phyloP scores from a whole-genome alignment of 257 asterid species.

The Fraxinus quadrangulata region DNA sequence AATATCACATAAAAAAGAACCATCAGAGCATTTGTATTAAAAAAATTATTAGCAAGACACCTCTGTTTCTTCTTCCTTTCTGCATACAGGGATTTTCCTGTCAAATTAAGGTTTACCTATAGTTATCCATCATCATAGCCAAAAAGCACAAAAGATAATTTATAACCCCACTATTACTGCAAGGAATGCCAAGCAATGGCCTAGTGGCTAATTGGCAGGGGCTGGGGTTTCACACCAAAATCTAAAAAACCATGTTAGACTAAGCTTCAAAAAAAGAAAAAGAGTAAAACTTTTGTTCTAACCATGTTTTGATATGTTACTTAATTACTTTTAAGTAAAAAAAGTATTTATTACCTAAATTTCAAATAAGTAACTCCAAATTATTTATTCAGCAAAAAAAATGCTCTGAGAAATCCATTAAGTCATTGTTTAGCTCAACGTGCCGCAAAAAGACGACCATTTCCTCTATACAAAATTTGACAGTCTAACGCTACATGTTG shows the following conservation, averaged over 20 bases:
- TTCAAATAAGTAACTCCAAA: neutral
- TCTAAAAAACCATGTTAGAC: neutral
- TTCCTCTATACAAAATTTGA: neutral
- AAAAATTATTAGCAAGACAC: neutral
- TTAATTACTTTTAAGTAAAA: neutral
- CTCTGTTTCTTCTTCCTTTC: neutral
- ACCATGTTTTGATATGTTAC: neutral
- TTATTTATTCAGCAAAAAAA: neutral
- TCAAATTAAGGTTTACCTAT: neutral
- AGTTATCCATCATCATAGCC: neutral
- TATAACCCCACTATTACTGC: neutral
- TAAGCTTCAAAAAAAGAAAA: neutral
- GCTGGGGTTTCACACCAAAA: neutral
- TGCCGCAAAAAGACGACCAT: neutral
- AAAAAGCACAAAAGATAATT: neutral
- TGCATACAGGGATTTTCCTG: too few relatives aligned
- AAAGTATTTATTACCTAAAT: neutral
- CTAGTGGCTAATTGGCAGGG: neutral
- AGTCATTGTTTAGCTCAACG: neutral
- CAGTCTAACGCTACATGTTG: neutral
- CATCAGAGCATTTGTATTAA: neutral
- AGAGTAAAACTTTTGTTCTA: neutral
- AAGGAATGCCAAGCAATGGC: neutral
- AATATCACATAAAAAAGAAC: neutral
- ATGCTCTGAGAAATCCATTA: neutral